Evolutionary conservation across 805 yeast genomes (phyloP).

Genomic region (Blastobotrys muscicola): DNA sequence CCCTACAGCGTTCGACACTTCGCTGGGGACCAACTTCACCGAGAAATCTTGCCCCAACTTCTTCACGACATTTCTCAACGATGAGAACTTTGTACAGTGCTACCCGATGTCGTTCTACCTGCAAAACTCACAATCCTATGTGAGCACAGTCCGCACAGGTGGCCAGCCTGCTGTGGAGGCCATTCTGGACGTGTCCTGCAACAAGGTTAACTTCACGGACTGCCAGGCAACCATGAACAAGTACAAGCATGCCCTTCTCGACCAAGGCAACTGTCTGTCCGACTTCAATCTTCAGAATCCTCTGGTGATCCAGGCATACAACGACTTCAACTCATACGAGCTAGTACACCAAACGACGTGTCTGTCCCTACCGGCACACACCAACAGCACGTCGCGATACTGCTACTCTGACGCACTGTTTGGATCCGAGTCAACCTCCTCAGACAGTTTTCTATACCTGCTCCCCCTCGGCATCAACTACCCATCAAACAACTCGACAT

Average conservation of each 20-base stretch:
- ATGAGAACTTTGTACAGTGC: constrained; percentile 20
- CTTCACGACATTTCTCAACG: constrained; percentile 18
- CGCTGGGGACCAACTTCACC: constrained; percentile 23
- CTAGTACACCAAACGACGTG: constrained; percentile 24
- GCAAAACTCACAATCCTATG: constrained; percentile 23
- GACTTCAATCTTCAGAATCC: constrained; percentile 21
- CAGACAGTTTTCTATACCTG: constrained; percentile 23
- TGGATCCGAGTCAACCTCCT: constrained; percentile 9
- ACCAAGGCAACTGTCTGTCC: constrained; percentile 11
- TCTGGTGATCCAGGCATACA: constrained; percentile 22
- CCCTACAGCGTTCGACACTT: constrained; percentile 24
- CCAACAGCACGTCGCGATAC: constrained; percentile 11
- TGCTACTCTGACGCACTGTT: constrained; percentile 23
- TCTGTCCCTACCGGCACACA: constrained; percentile 5
- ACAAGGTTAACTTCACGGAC: constrained; percentile 13
- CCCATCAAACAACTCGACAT: constrained; percentile 11
- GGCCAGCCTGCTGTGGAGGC: constrained; percentile 18
- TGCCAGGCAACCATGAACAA: constrained; percentile 19
- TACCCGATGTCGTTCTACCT: constrained; percentile 25
- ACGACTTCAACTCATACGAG: constrained; percentile 20
- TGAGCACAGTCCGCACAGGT: constrained; percentile 15
- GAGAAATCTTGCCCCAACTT: constrained; percentile 19
- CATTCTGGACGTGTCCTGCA: constrained; percentile 21
- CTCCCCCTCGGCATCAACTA: constrained; percentile 22
- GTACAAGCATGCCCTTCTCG: constrained; percentile 13